Evolutionary conservation across 148 eudicot genomes (phyloP).

Genomic region (Simmondsia chinensis): DNA sequence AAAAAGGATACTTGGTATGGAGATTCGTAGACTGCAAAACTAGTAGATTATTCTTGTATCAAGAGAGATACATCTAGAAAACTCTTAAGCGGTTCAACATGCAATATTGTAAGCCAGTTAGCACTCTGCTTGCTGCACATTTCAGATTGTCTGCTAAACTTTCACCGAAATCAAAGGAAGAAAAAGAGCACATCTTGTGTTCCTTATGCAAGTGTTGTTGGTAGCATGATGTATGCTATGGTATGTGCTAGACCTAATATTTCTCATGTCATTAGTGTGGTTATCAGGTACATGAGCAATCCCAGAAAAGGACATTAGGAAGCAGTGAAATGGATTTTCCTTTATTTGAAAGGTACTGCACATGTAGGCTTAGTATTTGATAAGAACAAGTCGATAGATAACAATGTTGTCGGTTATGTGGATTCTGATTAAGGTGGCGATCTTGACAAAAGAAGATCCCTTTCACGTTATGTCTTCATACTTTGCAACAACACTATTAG

Average conservation of each 20-base stretch:
- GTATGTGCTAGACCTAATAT: neutral
- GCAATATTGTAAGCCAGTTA: neutral
- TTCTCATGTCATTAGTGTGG: slow-evolving; percentile 1
- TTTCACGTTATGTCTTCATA: neutral
- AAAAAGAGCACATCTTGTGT: neutral
- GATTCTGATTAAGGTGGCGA: slow-evolving; percentile 2
- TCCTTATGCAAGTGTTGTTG: neutral
- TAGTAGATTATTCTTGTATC: neutral
- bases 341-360: neutral
- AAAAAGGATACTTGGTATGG: neutral
- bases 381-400: neutral
- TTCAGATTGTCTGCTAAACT: neutral
- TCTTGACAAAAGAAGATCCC: slow-evolving; percentile 1
- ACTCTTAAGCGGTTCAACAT: neutral
- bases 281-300: neutral
- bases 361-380: neutral
- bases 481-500: neutral
- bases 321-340: slow-evolving; percentile 2
- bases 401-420: neutral
- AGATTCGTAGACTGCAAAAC: neutral
- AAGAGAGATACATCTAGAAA: neutral
- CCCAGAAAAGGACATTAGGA: neutral
- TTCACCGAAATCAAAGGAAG: neutral
- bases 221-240: slow-evolving; percentile 3
- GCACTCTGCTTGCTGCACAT: neutral